Percentiles rank a stretch among this genome's conserved stretches.
Evolutionary conservation across 2,329 filamentous ascomycete species (phyloP).

Genomic region (Lasiodiplodia sp.): DNA sequence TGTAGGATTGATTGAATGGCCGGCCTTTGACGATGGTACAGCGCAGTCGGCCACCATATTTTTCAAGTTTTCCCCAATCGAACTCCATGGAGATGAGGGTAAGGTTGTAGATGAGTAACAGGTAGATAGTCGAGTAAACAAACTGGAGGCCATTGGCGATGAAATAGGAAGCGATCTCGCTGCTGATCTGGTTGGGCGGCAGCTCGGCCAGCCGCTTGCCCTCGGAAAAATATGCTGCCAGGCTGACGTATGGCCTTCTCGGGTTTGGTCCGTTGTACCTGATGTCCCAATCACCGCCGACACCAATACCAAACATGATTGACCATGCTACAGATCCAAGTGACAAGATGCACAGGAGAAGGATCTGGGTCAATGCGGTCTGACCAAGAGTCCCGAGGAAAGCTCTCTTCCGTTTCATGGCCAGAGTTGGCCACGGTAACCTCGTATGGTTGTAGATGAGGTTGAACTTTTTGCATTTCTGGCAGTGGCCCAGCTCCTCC

Average conservation of each 20-base stretch:
- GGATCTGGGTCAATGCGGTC: slow-evolving; percentile 40
- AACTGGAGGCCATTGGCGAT: slow-evolving; percentile 41
- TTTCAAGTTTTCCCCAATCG: slow-evolving; percentile 40
- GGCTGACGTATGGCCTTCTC: not conserved
- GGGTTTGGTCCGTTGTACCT: not conserved
- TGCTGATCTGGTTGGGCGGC: slow-evolving; percentile 32
- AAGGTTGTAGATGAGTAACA: slow-evolving; percentile 43
- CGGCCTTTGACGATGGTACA: slow-evolving; percentile 40
- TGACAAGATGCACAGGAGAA: not conserved
- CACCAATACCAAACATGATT: not conserved
- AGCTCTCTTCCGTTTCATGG: slow-evolving; percentile 41
- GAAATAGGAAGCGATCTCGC: slow-evolving; percentile 8
- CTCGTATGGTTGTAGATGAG: slow-evolving; percentile 33
- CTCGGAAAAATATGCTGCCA: not conserved
- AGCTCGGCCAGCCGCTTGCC: slow-evolving; percentile 27
- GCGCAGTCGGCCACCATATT: slow-evolving; percentile 36
- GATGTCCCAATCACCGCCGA: not conserved
- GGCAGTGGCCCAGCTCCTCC: slow-evolving; percentile 43
- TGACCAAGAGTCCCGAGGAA: slow-evolving; percentile 40
- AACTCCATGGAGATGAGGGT: slow-evolving; percentile 39
- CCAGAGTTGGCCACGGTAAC: slow-evolving; percentile 38
- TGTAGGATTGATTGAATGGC: slow-evolving; percentile 39
- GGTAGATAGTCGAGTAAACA: slow-evolving; percentile 41
- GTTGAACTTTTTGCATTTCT: slow-evolving; percentile 41
- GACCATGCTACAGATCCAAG: not conserved